phyloP scores from a whole-genome alignment of 176 grass and related monocot species.

The Thalia dealbata region DNA sequence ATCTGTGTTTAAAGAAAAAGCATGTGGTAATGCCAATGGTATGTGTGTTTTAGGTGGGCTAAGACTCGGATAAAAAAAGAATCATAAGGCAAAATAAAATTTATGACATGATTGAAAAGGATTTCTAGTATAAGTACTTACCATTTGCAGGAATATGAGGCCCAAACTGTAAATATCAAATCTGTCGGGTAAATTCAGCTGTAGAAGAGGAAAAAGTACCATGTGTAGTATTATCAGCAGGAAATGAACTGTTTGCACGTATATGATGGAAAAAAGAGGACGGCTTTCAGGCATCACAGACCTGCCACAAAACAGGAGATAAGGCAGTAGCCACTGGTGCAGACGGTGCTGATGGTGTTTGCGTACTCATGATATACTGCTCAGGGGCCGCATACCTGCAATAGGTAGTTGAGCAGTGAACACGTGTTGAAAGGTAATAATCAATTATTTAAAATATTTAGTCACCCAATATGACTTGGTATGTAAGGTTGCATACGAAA shows the following conservation, averaged over 20 bases:
- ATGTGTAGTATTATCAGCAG: not conserved
- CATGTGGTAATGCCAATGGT: too few species aligned
- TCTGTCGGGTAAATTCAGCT: conserved; percentile 97
- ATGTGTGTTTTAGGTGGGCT: too few species aligned
- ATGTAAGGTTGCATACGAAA: not conserved
- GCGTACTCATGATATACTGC: conserved; percentile 99
- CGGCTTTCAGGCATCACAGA: conserved; percentile 10
- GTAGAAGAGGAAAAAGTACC: conserved; percentile 22
- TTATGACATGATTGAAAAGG: not conserved
- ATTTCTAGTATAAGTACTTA: conserved; percentile 25
- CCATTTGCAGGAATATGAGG: conserved; percentile 93
- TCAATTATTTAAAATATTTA: not conserved
- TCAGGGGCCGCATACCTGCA: conserved; percentile 92
- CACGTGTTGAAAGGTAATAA: not conserved
- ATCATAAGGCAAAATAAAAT: not conserved
- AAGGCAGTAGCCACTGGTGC: conserved; percentile 88
- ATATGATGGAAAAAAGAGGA: not conserved
- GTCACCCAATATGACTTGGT: not conserved
- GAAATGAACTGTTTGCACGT: not conserved
- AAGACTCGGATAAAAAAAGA: not conserved
- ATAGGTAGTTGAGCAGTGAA: not conserved
- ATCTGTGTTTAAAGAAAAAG: too few species aligned
- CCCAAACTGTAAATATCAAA: conserved; percentile 99
- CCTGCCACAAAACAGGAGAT: conserved; percentile 97
- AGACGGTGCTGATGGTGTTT: conserved; percentile 94